phyloP scores from a whole-genome alignment of 768 basidiomycete species.

The Pleurotus giganteus region DNA sequence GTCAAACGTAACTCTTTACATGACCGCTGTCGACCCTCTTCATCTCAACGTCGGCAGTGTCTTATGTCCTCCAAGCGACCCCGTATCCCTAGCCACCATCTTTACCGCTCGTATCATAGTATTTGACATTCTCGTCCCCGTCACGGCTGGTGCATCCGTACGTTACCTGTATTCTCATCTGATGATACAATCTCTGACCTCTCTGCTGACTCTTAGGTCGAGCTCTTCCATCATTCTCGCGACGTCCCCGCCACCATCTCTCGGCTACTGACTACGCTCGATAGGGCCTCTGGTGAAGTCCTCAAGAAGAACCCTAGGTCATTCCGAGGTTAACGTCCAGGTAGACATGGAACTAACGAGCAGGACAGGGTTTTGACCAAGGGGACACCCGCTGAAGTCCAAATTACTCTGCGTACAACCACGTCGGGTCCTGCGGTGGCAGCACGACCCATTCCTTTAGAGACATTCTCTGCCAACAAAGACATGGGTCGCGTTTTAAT shows the following conservation, averaged over 20 bases:
- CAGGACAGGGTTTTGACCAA: conserved; percentile 79
- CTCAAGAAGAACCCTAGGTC: conserved; percentile 82
- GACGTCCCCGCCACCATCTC: conserved; percentile 89
- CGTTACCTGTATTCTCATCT: conserved; percentile 16
- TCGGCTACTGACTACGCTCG: conserved; percentile 75
- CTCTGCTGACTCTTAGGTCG: conserved; percentile 50
- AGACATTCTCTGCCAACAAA: conserved; percentile 85
- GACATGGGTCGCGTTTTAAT: conserved; percentile 94
- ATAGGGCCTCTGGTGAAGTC: conserved; percentile 72
- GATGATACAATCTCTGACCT: not conserved
- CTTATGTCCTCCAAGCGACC: conserved; percentile 70
- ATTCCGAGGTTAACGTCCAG: conserved; percentile 15
- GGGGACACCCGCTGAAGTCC: conserved; percentile 79
- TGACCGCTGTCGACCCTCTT: conserved; percentile 82
- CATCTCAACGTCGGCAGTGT: conserved; percentile 88
- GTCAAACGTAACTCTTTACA: conserved; percentile 80
- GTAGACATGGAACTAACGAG: not conserved
- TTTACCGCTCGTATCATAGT: conserved; percentile 91
- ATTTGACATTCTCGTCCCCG: conserved; percentile 89
- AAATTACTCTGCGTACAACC: conserved; percentile 68
- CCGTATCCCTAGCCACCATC: conserved; percentile 70
- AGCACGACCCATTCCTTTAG: conserved; percentile 73
- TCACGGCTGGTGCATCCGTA: conserved; percentile 85
- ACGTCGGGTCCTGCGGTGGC: conserved; percentile 43
- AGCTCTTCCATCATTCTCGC: conserved; percentile 91